phyloP scores from a whole-genome alignment of 441 rosid species.

The Aquilaria agallochum region DNA sequence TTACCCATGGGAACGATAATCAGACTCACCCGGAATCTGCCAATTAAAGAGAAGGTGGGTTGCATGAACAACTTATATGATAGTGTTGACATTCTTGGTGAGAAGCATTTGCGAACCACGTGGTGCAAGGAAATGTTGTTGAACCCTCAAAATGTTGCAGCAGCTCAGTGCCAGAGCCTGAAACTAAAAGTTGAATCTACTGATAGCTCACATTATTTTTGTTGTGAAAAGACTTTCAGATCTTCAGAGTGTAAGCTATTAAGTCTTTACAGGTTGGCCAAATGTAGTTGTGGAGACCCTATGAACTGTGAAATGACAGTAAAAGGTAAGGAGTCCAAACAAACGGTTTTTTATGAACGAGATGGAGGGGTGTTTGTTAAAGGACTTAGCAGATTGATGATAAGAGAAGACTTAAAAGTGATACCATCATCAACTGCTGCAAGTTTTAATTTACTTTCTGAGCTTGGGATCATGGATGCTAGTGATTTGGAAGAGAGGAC shows the following conservation, averaged over 20 bases:
- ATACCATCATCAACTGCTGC: conserved; percentile 12
- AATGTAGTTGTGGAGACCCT: conserved; percentile 12
- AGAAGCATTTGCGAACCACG: not conserved
- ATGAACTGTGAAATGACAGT: not conserved
- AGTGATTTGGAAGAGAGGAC: conserved; percentile 7
- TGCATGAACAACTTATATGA: conserved; percentile 21
- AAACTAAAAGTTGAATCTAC: conserved; percentile 10
- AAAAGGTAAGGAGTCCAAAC: not conserved
- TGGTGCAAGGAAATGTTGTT: conserved; percentile 21
- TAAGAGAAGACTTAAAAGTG: conserved; percentile 16
- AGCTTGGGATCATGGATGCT: conserved; percentile 6
- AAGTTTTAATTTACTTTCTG: conserved; percentile 15
- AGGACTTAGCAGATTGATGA: not conserved
- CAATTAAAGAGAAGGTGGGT: not conserved
- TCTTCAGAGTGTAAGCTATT: not conserved
- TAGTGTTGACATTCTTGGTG: conserved; percentile 19
- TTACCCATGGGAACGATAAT: conserved; percentile 20
- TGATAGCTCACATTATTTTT: not conserved
- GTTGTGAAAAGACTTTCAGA: not conserved
- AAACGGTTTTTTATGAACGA: not conserved
- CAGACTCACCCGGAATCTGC: not conserved
- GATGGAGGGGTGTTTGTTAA: conserved; percentile 17
- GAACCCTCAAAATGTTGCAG: conserved; percentile 8
- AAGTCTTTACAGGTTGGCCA: not conserved
- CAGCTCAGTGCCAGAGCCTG: conserved; percentile 4